A percentile compares a stretch with the other conserved stretches of the same genome.
Evolutionary conservation across 2,329 filamentous ascomycete species (phyloP).

Genomic region (Escovopsis weberi): DNA sequence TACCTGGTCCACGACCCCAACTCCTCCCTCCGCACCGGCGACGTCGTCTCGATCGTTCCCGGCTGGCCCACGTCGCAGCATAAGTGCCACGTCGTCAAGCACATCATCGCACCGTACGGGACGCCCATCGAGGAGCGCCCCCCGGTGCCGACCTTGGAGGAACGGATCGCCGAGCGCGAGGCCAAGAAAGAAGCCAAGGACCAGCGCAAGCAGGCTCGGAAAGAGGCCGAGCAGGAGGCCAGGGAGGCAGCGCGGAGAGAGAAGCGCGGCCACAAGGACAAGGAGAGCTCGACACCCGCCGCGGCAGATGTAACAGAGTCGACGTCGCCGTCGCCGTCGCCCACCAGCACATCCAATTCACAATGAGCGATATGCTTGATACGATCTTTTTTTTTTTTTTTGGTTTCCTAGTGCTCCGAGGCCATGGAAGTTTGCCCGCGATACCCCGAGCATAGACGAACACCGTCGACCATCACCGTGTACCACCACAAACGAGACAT

Average conservation of each 20-base stretch:
- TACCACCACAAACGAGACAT: too few relatives aligned
- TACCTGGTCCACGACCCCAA: constrained; percentile 68
- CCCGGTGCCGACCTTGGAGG: constrained; percentile 47
- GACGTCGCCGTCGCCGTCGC: too few relatives aligned
- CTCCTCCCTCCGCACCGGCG: constrained; percentile 56
- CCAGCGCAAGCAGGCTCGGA: constrained; percentile 30
- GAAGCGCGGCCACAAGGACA: constrained; percentile 8
- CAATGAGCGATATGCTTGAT: too few relatives aligned
- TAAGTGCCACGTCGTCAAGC: constrained; percentile 61
- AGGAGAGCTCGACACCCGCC: constrained; percentile 5
- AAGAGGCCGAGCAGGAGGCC: constrained; percentile 1
- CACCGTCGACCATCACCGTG: too few relatives aligned
- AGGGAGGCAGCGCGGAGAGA: neutral
- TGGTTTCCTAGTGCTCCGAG: too few relatives aligned
- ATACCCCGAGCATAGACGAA: too few relatives aligned
- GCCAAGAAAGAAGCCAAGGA: constrained; percentile 42
- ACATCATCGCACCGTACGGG: constrained; percentile 58
- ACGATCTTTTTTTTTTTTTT: too few relatives aligned
- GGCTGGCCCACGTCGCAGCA: constrained; percentile 50
- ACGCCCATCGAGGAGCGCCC: constrained; percentile 48
- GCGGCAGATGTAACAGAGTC: neutral
- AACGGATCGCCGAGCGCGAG: constrained; percentile 41
- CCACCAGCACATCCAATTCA: too few relatives aligned
- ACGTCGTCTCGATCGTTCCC: constrained; percentile 56
- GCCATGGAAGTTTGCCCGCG: too few relatives aligned